phyloP scores from a whole-genome alignment of 805 yeast genomes.

The Sugiyamaella qingdaonensis region DNA sequence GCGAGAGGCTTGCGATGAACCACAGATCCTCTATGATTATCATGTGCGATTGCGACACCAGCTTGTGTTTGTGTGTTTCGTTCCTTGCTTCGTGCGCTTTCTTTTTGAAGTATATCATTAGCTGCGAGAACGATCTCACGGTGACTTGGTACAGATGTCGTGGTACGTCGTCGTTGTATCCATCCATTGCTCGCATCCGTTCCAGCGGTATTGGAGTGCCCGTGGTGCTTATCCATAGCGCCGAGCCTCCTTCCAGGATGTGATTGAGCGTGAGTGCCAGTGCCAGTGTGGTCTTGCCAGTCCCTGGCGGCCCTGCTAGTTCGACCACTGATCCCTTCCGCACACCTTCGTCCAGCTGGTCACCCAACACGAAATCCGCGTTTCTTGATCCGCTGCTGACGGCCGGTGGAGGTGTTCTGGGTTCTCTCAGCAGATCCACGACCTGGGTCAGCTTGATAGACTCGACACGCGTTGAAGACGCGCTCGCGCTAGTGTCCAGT shows the following conservation, averaged over 20 bases:
- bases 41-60: neutral
- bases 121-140: constrained; percentile 15
- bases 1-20: neutral
- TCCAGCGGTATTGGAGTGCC: constrained; percentile 20
- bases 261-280: constrained; percentile 21
- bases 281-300: constrained; percentile 27
- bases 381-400: neutral
- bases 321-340: constrained; percentile 20
- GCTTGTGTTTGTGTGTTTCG: neutral
- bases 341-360: constrained; percentile 3
- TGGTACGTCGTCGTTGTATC: constrained; percentile 10
- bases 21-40: neutral
- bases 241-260: constrained; percentile 21
- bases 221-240: constrained; percentile 24
- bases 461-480: neutral
- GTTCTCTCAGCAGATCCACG: neutral
- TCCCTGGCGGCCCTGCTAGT: constrained; percentile 30
- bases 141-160: constrained; percentile 7
- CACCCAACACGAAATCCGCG: neutral
- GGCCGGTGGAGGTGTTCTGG: neutral
- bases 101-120: constrained; percentile 9
- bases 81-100: neutral
- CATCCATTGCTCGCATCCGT: constrained; percentile 16
- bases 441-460: constrained; percentile 1
- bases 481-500: neutral